Conservation (phyloP, 2,329 filamentous ascomycete species). For the Clarireedia sp. region DNA sequence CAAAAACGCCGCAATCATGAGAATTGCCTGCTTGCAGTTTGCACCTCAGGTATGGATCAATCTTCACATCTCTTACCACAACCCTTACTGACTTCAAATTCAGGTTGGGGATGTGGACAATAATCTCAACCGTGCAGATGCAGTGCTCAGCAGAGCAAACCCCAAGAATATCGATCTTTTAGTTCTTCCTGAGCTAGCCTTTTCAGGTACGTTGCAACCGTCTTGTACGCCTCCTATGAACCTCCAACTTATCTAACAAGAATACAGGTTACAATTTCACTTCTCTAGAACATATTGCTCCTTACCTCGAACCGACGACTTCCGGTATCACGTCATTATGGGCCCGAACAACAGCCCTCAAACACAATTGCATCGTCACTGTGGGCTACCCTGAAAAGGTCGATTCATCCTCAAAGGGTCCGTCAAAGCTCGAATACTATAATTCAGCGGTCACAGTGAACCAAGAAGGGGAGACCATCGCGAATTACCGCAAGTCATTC, state of each 20-base stretch:
- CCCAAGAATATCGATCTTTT: slow-evolving; percentile 57
- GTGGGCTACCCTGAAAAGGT: slow-evolving; percentile 69
- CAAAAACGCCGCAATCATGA: slow-evolving; percentile 40
- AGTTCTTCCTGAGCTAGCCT: slow-evolving; percentile 69
- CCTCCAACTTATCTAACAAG: not conserved
- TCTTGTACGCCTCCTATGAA: not conserved
- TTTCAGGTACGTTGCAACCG: slow-evolving; percentile 46
- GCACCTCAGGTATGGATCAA: slow-evolving; percentile 44
- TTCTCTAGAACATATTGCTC: slow-evolving; percentile 57
- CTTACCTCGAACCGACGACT: slow-evolving; percentile 59
- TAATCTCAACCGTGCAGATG: slow-evolving; percentile 62
- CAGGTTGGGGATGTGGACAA: slow-evolving; percentile 61
- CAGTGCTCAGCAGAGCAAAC: slow-evolving; percentile 47
- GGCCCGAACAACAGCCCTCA: slow-evolving; percentile 59
- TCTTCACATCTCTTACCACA: not conserved
- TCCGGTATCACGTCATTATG: slow-evolving; percentile 62
- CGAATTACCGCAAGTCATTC: slow-evolving; percentile 52
- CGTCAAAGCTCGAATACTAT: slow-evolving; percentile 44
- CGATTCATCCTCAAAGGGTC: slow-evolving; percentile 43
- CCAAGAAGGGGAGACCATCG: slow-evolving; percentile 50
- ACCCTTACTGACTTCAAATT: not conserved
- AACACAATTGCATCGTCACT: slow-evolving; percentile 58
- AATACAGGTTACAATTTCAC: slow-evolving; percentile 62
- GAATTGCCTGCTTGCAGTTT: slow-evolving; percentile 64
- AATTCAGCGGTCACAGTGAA: slow-evolving; percentile 49